Base-by-base conservation (phyloP, 192 early-diverging fungal species). In the Coemansia sp. region DNA sequence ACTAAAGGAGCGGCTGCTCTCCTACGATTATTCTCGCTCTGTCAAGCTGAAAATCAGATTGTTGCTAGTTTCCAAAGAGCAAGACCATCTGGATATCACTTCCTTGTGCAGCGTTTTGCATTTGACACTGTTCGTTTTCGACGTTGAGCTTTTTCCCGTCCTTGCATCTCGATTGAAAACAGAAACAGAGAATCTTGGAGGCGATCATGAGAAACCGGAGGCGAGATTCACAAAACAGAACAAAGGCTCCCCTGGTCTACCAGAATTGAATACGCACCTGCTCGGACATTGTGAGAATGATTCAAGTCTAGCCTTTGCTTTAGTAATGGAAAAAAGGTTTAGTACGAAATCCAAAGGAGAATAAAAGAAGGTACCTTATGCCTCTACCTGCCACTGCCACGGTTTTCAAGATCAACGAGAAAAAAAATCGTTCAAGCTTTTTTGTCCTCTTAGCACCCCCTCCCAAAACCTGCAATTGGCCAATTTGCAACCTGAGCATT, bases 271-370 rank as follows among this genome's bases (percentile, higher is more conserved):
- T 82, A 82, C 74, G 65, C 74, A 76, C 79, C 74, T 76, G 74
- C 74, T 76, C 79, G 48, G 74, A 82, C 79, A 82, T 82, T 58
- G 60, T 70, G 56, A 67, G 42, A 45, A 63, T 49, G 46, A 49
- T 59, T 34, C 66, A 20, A 58, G 56, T 67, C 62, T 67, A 70
- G 67, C 62, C 34, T 58, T 75, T 75, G 16, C 31, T 30, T 33
- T 33, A 56, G 53, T 57, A 48, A 64, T 57, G 51, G 53, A 40
- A 68, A 63, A 64, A 61, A 34, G 42, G 58, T 51, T 30, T 43
- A 64, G 59, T 74, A 61, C 53, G 58, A 66, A 62, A 71, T 66
- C 78, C 65, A 63, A 63, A 66, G 70, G 63, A 70, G 53, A 64
- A 73, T 42, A 75, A 81, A 81, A 81, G 78, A 75, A 69, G 63